These are phyloP conservation scores for Epichloe sylvatica DNA, from an alignment of 2,329 filamentous ascomycete species.

Conservation along the genomic window DNA sequence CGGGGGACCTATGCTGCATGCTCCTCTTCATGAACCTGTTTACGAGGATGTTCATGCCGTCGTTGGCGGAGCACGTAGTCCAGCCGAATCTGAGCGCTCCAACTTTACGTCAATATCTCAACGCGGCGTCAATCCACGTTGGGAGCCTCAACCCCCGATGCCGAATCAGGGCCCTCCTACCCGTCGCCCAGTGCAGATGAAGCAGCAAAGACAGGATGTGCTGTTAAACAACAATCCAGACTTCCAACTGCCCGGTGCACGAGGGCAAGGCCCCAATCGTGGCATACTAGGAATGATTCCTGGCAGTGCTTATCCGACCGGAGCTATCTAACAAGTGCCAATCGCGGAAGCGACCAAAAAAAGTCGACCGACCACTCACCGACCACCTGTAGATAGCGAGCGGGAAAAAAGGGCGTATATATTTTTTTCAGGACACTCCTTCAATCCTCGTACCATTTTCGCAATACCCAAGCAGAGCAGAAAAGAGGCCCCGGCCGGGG, in stretches of 20 bases:
- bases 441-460: neutral
- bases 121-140: constrained; percentile 74
- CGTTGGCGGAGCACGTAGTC: constrained; percentile 46
- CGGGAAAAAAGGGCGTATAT: neutral
- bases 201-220: constrained; percentile 55
- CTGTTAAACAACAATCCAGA: constrained; percentile 81
- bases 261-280: constrained; percentile 15
- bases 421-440: neutral
- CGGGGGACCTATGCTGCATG: constrained; percentile 13
- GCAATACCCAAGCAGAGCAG: neutral
- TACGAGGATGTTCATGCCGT: constrained; percentile 50
- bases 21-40: constrained; percentile 23
- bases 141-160: constrained; percentile 47
- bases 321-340: constrained; percentile 3
- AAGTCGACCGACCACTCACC: neutral
- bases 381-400: neutral
- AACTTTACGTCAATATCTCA: constrained; percentile 87
- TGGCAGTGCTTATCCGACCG: constrained; percentile 36
- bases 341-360: neutral
- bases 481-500: neutral
- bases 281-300: constrained; percentile 34
- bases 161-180: constrained; percentile 28
- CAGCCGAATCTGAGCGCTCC: constrained; percentile 62
- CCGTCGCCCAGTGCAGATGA: constrained; percentile 35
- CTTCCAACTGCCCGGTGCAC: constrained; percentile 53